These are phyloP conservation scores for Hypholoma fasciculare DNA, from an alignment of 768 basidiomycete species.

Conservation along the genomic window DNA sequence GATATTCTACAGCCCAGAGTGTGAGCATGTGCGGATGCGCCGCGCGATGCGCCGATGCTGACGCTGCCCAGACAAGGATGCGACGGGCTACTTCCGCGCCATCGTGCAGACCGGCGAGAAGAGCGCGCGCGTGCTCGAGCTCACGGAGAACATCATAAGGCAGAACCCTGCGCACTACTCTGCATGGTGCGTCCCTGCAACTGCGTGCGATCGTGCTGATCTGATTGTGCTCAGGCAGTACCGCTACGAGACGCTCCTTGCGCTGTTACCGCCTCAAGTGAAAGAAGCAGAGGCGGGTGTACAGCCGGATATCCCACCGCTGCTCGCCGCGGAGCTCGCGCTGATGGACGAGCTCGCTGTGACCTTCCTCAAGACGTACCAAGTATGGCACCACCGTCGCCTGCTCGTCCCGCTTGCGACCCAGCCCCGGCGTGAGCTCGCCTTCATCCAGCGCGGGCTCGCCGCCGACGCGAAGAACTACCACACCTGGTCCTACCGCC, in stretches of 20 bases:
- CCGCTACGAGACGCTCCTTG: constrained; percentile 83
- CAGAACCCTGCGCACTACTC: constrained; percentile 97
- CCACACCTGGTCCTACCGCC: constrained; percentile 98
- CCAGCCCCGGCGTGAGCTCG: constrained; percentile 66
- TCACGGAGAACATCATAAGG: constrained; percentile 88
- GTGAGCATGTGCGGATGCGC: constrained; percentile 45
- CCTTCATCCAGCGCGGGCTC: constrained; percentile 75
- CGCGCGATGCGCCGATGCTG: not conserved
- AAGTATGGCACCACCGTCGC: constrained; percentile 95
- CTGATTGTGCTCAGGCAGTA: constrained; percentile 73
- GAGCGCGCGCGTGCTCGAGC: constrained; percentile 75
- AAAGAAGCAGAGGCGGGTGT: not conserved
- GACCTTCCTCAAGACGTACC: constrained; percentile 89
- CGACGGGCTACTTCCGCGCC: constrained; percentile 89
- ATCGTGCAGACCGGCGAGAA: constrained; percentile 77
- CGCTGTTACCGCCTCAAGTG: constrained; percentile 47
- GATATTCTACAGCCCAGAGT: constrained; percentile 89
- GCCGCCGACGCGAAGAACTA: constrained; percentile 91
- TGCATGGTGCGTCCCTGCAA: constrained; percentile 68
- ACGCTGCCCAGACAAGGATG: constrained; percentile 76
- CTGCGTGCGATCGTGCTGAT: not conserved
- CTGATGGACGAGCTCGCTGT: constrained; percentile 89
- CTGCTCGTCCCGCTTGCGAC: constrained; percentile 64
- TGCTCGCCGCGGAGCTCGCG: constrained; percentile 71
- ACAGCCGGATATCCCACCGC: constrained; percentile 8